Conservation (phyloP, 768 basidiomycete species). For the Serendipita sp. region DNA sequence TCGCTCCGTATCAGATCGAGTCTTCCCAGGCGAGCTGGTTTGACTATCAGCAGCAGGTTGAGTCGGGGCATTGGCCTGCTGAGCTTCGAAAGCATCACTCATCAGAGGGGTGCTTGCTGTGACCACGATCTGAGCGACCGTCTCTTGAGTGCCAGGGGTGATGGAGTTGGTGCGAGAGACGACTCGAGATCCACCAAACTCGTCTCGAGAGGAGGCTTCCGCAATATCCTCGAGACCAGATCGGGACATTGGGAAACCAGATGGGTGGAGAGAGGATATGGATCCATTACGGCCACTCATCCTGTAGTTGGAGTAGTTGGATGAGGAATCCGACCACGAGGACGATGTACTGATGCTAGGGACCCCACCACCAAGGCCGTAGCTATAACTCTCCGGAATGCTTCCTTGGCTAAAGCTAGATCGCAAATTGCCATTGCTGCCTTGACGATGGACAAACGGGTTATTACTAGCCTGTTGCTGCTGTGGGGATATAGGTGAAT, state of each 20-base stretch:
- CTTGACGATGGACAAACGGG: not conserved
- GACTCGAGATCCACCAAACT: not conserved
- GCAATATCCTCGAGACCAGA: conserved; percentile 1
- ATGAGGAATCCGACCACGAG: conserved; percentile 1
- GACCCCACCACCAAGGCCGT: not conserved
- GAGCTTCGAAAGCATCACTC: not conserved
- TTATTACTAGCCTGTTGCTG: not conserved
- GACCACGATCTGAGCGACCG: not conserved
- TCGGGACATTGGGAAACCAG: not conserved
- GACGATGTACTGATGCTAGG: not conserved
- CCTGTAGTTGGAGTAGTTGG: not conserved
- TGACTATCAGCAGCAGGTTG: not conserved
- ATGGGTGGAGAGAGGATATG: not conserved
- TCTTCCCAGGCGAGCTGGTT: not conserved
- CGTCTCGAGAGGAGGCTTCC: conserved; percentile 1
- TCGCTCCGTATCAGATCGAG: not conserved
- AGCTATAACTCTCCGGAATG: not conserved
- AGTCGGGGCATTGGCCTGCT: not conserved
- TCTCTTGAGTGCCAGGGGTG: not conserved
- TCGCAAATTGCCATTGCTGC: conserved; percentile 1
- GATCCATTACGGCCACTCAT: not conserved
- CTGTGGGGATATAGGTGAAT: not conserved
- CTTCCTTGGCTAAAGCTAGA: not conserved
- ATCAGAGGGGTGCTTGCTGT: not conserved
- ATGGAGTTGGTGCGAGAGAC: not conserved